These are phyloP conservation scores for Gymnopus androsaceus DNA, from an alignment of 1,284 basidiomycete species.

Conservation along the genomic window DNA sequence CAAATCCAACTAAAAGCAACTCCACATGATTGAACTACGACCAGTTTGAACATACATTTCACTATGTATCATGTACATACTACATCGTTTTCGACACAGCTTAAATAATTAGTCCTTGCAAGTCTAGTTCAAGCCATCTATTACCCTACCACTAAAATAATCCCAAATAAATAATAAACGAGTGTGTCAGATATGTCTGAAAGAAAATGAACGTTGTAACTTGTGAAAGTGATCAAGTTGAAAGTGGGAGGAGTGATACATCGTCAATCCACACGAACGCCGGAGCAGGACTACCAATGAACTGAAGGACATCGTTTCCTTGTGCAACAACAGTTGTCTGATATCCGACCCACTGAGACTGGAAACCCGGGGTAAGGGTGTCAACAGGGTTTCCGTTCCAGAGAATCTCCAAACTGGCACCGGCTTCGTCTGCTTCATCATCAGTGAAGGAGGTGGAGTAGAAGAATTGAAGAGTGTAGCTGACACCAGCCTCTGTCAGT, in stretches of 20 bases:
- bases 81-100: too few relatives aligned
- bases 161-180: too few relatives aligned
- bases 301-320: conserved; percentile 34
- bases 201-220: neutral
- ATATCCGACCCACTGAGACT: conserved; percentile 31
- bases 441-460: conserved; percentile 34
- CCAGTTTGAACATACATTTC: too few relatives aligned
- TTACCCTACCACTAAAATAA: too few relatives aligned
- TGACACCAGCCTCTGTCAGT: conserved; percentile 29
- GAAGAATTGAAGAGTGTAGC: conserved; percentile 38
- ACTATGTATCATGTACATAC: too few relatives aligned
- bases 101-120: too few relatives aligned
- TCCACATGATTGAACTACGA: too few relatives aligned
- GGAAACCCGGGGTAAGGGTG: conserved; percentile 32
- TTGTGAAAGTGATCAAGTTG: neutral
- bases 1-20: too few relatives aligned
- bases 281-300: conserved; percentile 35
- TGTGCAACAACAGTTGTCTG: conserved; percentile 30
- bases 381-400: conserved; percentile 35
- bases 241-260: conserved; percentile 29
- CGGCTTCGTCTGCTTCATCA: conserved; percentile 22
- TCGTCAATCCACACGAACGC: conserved; percentile 39
- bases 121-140: too few relatives aligned
- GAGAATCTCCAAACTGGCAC: conserved; percentile 32
- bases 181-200: too few relatives aligned